These are phyloP conservation scores for Logfia minima DNA, from an alignment of 129 eudicot genomes.

Conservation along the genomic window DNA sequence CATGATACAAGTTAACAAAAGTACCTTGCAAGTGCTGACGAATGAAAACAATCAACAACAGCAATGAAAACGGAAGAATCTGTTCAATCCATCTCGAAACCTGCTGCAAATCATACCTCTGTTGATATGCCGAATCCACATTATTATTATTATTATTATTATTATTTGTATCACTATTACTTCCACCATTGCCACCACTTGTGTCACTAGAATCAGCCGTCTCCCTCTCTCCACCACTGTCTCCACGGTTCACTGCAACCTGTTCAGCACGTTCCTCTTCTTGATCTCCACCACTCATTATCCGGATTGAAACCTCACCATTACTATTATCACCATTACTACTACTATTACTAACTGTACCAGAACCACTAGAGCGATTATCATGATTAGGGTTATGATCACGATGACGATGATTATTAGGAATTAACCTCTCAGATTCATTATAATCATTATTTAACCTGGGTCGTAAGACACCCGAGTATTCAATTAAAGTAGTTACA, in stretches of 20 bases:
- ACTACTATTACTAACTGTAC: constrained; percentile 23
- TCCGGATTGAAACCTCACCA: constrained; percentile 76
- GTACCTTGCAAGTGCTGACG: constrained; percentile 80
- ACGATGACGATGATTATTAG: constrained; percentile 15
- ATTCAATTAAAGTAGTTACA: constrained; percentile 55
- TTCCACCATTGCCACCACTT: constrained; percentile 21
- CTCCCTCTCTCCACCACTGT: constrained; percentile 32
- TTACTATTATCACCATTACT: constrained; percentile 26
- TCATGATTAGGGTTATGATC: constrained; percentile 5
- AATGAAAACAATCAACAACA: constrained; percentile 63
- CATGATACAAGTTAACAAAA: not conserved
- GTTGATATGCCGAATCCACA: constrained; percentile 43
- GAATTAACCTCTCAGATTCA: constrained; percentile 41
- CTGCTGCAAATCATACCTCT: constrained; percentile 63
- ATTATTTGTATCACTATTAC: not conserved
- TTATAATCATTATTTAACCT: constrained; percentile 35
- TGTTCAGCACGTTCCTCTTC: constrained; percentile 32
- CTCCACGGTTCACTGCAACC: constrained; percentile 21
- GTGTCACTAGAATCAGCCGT: constrained; percentile 27
- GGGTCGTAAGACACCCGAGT: constrained; percentile 48
- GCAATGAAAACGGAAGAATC: constrained; percentile 75
- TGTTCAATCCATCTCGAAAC: constrained; percentile 69
- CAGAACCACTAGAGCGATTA: constrained; percentile 13
- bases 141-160: constrained; percentile 26
- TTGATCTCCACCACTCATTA: constrained; percentile 45